A percentile compares a stretch with the other conserved stretches of the same genome.
Conservation (phyloP, 495 filamentous ascomycete genomes). For the Hyaloscypha variabilis region DNA sequence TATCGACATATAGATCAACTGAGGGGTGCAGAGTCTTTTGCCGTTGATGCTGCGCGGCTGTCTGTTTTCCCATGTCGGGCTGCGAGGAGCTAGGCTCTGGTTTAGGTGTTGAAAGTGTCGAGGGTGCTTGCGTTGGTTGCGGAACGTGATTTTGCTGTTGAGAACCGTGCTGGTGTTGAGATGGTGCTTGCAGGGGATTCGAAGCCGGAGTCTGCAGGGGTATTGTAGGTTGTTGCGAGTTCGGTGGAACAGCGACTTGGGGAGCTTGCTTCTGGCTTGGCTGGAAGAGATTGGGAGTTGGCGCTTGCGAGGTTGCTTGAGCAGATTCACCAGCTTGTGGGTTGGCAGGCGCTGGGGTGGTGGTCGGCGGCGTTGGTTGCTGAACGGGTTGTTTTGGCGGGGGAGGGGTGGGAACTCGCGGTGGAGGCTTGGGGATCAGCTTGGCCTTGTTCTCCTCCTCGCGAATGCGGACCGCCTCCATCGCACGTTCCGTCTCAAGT, state of each 20-base stretch:
- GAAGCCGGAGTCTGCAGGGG: background rate
- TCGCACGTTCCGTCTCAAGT: conserved; percentile 41
- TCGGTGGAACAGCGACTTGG: background rate
- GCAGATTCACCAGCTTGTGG: background rate
- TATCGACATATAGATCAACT: conserved; percentile 52
- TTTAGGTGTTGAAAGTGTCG: background rate
- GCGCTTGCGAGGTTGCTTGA: background rate
- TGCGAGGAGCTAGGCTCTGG: too few relatives aligned
- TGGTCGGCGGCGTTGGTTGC: background rate
- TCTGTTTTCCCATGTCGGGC: too few relatives aligned
- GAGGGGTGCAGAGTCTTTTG: background rate
- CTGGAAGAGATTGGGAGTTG: background rate
- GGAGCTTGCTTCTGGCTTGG: background rate
- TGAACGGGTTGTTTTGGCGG: conserved; percentile 20
- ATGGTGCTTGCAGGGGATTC: background rate
- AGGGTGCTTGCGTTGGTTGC: background rate
- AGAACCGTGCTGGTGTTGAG: too few relatives aligned
- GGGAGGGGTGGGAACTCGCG: conserved; percentile 41
- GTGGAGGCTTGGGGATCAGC: conserved; percentile 35
- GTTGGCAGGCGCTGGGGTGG: background rate
- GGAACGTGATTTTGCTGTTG: background rate
- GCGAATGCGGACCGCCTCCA: conserved; percentile 41
- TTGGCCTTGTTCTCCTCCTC: conserved; percentile 42
- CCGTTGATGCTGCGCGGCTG: background rate
- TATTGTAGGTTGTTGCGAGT: background rate